phyloP scores from a whole-genome alignment of 257 asterid species.

The Nicotiana benthamiana region DNA sequence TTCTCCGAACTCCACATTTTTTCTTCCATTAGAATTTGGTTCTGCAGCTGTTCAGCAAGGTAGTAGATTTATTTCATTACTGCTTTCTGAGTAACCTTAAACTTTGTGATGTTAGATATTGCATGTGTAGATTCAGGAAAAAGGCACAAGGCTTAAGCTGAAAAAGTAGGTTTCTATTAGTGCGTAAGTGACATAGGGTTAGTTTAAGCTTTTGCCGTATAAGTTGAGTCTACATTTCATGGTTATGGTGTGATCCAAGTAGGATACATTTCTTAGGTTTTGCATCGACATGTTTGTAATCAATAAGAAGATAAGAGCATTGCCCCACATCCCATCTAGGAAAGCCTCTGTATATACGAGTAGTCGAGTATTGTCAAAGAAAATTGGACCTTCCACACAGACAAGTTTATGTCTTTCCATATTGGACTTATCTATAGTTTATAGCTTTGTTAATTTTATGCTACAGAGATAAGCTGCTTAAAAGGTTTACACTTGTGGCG shows the following conservation, averaged over 20 bases:
- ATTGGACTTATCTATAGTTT: not conserved
- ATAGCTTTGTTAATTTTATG: conserved; percentile 12
- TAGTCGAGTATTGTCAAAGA: not conserved
- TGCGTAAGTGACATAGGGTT: not conserved
- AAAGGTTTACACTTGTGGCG: conserved; percentile 77
- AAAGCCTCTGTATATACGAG: not conserved
- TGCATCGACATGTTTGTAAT: not conserved
- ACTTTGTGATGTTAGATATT: not conserved
- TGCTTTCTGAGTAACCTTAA: not conserved
- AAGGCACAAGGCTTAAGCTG: not conserved
- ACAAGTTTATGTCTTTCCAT: not conserved
- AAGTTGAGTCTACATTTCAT: not conserved
- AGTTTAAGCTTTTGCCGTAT: not conserved
- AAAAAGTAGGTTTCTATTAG: not conserved
- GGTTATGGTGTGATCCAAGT: not conserved
- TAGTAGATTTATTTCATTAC: conserved; percentile 8
- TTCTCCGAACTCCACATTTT: conserved; percentile 41
- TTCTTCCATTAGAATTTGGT: conserved; percentile 46
- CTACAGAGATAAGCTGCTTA: conserved; percentile 60
- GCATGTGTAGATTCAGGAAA: not conserved
- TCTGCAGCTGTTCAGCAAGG: conserved; percentile 48
- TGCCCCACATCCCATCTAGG: not conserved
- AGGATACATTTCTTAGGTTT: not conserved
- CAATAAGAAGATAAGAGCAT: not conserved
- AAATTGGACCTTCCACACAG: not conserved